Evolutionary conservation across 2,329 filamentous ascomycete genomes (phyloP), one percentile per base, ranked within the genome.

Genomic region (Epichloe sylvatica): DNA sequence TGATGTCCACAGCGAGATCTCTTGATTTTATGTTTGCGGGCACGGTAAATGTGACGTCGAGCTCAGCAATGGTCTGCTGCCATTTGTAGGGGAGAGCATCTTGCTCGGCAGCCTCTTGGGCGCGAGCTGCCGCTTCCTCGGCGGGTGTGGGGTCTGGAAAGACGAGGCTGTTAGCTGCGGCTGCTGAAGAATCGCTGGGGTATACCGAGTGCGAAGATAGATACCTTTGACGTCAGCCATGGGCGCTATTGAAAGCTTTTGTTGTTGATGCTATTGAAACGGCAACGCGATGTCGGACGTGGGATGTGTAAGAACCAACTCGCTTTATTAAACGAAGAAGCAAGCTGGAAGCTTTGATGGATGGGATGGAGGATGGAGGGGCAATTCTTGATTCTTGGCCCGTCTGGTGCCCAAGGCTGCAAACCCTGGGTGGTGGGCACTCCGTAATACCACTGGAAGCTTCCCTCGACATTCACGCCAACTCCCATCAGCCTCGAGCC

Each of bases 41-140:
- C 1, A 98, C 80, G 30, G 77, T 72, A 52, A 94, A 76, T 46
- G 77, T 83, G 60, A 97, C 70, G 63, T 95, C 87, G 53, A 96
- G 71, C 63, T 97, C 92, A 58, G 76, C 76, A 64, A 98, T 95
- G 23, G 85, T 90, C 71, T 98, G 92, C 11, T 78, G 85, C 92
- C 92, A 98, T 71, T 94, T 92, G 81, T 98, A 98, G 1, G 92
- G 92, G 92, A 98, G 81, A 23, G 83, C 79, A 40, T 82, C 84
- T 73, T 98, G 92, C 71, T 98, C 92, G 59, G 83, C 84, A 50
- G 78, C 74, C 71, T 98, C 89, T 64, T 83, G 82, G 54, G 80
- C 83, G 56, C 72, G 73, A 51, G 76, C 74, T 19, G 77, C 77
- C 11, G 75, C 79, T 56, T 74, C 70, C 55, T 80, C 73, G 54